phyloP scores from a whole-genome alignment of 805 yeast species.

The Yamadazyma takamatsuzukensis region DNA sequence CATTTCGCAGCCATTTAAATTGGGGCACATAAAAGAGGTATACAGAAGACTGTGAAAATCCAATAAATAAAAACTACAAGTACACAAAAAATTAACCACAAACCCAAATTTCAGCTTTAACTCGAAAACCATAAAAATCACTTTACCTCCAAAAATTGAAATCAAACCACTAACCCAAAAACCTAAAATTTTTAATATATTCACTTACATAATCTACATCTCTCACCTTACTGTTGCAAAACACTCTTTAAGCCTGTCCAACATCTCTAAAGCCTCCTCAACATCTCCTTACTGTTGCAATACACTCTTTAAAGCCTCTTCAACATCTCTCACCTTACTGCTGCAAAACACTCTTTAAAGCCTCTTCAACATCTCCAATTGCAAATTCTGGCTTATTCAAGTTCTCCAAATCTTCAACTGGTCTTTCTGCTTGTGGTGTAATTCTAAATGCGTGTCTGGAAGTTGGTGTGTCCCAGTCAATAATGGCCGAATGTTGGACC shows the following conservation, averaged over 20 bases:
- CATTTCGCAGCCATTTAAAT: too few relatives aligned
- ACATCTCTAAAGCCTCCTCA: constrained; percentile 35
- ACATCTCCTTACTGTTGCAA: too few relatives aligned
- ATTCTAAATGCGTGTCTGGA: constrained; percentile 34
- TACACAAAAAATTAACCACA: too few relatives aligned
- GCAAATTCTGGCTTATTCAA: constrained; percentile 22
- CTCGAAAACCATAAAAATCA: too few relatives aligned
- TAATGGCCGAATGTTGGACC: constrained; percentile 31
- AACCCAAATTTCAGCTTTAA: too few relatives aligned
- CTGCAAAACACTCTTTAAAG: constrained; percentile 14
- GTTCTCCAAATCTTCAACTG: constrained; percentile 29
- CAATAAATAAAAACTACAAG: too few relatives aligned
- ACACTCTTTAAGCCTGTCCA: constrained; percentile 19
- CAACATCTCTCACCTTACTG: constrained; percentile 1
- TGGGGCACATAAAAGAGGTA: too few relatives aligned
- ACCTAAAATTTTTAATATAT: too few relatives aligned
- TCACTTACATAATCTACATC: too few relatives aligned
- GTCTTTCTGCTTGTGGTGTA: constrained; percentile 37
- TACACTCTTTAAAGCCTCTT: not conserved
- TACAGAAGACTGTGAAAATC: too few relatives aligned
- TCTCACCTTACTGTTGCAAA: constrained; percentile 4
- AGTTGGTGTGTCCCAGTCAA: constrained; percentile 35
- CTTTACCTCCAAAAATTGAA: too few relatives aligned
- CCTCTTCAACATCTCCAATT: constrained; percentile 30
- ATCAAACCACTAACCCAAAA: too few relatives aligned